Evolutionary conservation across 306 rosid species (phyloP).

Genomic region (Senna siamea): DNA sequence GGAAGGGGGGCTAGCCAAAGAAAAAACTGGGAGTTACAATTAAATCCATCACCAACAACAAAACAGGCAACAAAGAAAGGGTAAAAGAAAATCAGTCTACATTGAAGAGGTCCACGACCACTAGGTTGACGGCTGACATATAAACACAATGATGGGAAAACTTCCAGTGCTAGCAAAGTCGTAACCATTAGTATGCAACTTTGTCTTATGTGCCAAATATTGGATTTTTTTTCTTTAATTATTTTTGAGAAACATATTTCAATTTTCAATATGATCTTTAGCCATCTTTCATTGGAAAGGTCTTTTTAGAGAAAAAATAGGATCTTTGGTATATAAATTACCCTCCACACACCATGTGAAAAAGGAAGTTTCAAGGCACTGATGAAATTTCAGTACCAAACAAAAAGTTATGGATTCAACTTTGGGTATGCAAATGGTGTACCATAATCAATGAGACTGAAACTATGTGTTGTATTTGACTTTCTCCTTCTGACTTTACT

Average conservation of each 20-base stretch:
- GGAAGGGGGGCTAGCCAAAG: not conserved
- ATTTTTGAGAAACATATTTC: conserved; percentile 14
- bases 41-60: not conserved
- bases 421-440: conserved; percentile 9
- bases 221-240: not conserved
- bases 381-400: conserved; percentile 6
- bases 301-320: conserved; percentile 3
- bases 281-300: not conserved
- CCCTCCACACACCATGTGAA: conserved; percentile 8
- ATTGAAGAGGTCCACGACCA: not conserved
- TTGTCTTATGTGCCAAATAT: conserved; percentile 24
- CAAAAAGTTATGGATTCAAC: not conserved
- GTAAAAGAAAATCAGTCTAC: not conserved
- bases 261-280: not conserved
- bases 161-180: conserved; percentile 11
- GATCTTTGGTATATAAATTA: conserved; percentile 5
- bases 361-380: not conserved
- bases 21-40: not conserved
- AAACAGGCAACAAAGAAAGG: not conserved
- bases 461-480: conserved; percentile 10
- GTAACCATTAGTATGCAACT: not conserved
- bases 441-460: not conserved
- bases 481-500: conserved; percentile 33
- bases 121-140: conserved; percentile 6
- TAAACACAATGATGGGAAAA: conserved; percentile 9